Percentiles rank a stretch among this genome's conserved stretches.
Evolutionary conservation across 768 basidiomycete genomes (phyloP).

Genomic region (Mycena venus): DNA sequence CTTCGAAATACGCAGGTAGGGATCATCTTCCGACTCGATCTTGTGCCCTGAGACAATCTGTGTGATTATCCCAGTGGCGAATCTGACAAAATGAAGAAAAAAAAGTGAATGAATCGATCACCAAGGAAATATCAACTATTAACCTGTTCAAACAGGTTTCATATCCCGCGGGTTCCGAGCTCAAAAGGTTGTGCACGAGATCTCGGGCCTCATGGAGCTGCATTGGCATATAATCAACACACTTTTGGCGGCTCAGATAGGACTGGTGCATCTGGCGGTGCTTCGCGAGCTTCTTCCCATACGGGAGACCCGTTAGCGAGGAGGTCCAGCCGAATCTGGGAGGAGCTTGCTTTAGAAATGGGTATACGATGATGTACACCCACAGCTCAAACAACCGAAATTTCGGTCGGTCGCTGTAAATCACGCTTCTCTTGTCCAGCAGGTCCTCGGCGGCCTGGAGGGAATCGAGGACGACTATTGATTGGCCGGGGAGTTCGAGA

Average conservation of each 20-base stretch:
- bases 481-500: slow-evolving; percentile 35
- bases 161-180: neutral
- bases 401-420: slow-evolving; percentile 50
- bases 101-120: neutral
- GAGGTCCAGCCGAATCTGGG: slow-evolving; percentile 34
- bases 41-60: slow-evolving; percentile 48
- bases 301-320: slow-evolving; percentile 31
- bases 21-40: slow-evolving; percentile 49
- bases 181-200: neutral
- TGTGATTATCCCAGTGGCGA: slow-evolving; percentile 34
- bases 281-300: slow-evolving; percentile 40
- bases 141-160: neutral
- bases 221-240: slow-evolving; percentile 30
- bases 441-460: slow-evolving; percentile 53
- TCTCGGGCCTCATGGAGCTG: slow-evolving; percentile 26
- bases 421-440: slow-evolving; percentile 54
- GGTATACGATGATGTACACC: neutral
- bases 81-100: neutral
- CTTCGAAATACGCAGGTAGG: slow-evolving; percentile 46
- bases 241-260: slow-evolving; percentile 36
- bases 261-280: slow-evolving; percentile 43
- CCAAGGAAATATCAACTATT: neutral
- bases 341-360: neutral
- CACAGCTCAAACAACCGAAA: slow-evolving; percentile 39
- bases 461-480: slow-evolving; percentile 49